Evolutionary conservation across 2,329 filamentous ascomycete species (phyloP).

Genomic region (Trichophyton benhamiae): DNA sequence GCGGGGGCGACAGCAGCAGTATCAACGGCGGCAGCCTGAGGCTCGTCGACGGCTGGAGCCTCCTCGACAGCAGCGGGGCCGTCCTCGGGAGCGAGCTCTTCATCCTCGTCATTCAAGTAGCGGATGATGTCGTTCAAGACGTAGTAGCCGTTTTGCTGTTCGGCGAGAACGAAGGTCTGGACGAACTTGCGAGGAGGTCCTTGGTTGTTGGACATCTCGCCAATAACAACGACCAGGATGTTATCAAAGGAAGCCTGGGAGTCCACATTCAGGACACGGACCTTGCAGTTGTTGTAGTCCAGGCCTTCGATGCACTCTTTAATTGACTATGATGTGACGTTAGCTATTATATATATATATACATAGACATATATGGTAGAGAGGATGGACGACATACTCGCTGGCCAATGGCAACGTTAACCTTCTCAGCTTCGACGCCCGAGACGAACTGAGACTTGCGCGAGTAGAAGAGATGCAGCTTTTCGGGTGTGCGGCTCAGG

Average conservation of each 20-base stretch:
- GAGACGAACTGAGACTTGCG: constrained; percentile 93
- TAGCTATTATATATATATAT: not conserved
- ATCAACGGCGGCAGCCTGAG: not conserved
- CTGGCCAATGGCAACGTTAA: constrained; percentile 75
- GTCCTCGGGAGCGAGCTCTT: constrained; percentile 30
- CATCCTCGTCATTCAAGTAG: constrained; percentile 72
- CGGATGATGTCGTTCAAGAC: constrained; percentile 97
- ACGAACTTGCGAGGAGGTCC: constrained; percentile 89
- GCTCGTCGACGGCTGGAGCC: constrained; percentile 8
- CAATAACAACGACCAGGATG: constrained; percentile 96
- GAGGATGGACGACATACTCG: constrained; percentile 48
- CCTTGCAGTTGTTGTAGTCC: constrained; percentile 95
- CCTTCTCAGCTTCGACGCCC: constrained; percentile 78
- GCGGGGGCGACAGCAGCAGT: constrained; percentile 36
- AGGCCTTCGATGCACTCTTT: constrained; percentile 87
- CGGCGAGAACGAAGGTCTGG: constrained; percentile 92
- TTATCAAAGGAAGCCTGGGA: constrained; percentile 84
- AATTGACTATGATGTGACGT: constrained; percentile 53
- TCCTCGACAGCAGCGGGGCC: constrained; percentile 26
- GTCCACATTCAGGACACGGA: constrained; percentile 95
- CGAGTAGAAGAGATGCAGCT: constrained; percentile 91
- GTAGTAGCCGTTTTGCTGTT: constrained; percentile 94
- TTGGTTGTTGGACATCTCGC: constrained; percentile 90
- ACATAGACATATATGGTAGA: not conserved
- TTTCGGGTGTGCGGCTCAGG: constrained; percentile 83